Evolutionary conservation across 1,284 basidiomycete species (phyloP).

Genomic region (Irpex sp.): DNA sequence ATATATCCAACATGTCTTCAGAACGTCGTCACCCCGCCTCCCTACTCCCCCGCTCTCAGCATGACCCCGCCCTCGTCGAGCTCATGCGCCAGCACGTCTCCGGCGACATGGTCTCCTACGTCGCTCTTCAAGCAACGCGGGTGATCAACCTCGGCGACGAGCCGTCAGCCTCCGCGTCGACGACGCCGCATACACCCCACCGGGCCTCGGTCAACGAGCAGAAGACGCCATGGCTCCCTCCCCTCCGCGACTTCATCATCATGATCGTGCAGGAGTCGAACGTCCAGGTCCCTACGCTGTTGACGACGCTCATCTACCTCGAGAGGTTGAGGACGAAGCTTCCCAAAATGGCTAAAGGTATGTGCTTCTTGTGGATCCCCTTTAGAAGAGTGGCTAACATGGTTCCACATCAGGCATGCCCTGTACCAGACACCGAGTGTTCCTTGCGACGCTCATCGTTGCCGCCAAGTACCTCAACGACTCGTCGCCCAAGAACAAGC

Average conservation of each 20-base stretch:
- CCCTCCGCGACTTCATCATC: conserved; percentile 86
- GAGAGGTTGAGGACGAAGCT: conserved; percentile 82
- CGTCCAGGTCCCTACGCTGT: conserved; percentile 89
- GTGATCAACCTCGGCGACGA: conserved; percentile 62
- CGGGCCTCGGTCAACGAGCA: conserved; percentile 38
- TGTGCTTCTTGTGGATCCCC: conserved; percentile 19
- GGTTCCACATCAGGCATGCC: conserved; percentile 60
- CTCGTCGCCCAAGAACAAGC: conserved; percentile 91
- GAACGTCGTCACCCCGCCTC: conserved; percentile 61
- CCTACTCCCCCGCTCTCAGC: conserved; percentile 61
- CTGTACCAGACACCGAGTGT: conserved; percentile 92
- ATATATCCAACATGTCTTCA: conserved; percentile 14
- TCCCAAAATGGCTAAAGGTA: conserved; percentile 85
- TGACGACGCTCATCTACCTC: conserved; percentile 92
- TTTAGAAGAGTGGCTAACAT: conserved; percentile 2
- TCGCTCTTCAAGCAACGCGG: conserved; percentile 63
- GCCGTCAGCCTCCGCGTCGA: conserved; percentile 34
- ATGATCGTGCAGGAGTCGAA: conserved; percentile 84
- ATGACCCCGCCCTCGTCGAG: conserved; percentile 75
- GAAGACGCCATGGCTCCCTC: conserved; percentile 44
- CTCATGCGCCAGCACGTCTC: conserved; percentile 78
- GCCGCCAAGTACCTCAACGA: conserved; percentile 98
- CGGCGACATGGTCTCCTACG: conserved; percentile 76
- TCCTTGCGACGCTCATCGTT: conserved; percentile 93
- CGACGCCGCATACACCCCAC: conserved; percentile 55